Percentiles rank a stretch among this genome's conserved stretches.
These are phyloP conservation scores for Strombidium stylifer DNA, from an alignment of 73 alveolate species.

Conservation along the genomic window DNA sequence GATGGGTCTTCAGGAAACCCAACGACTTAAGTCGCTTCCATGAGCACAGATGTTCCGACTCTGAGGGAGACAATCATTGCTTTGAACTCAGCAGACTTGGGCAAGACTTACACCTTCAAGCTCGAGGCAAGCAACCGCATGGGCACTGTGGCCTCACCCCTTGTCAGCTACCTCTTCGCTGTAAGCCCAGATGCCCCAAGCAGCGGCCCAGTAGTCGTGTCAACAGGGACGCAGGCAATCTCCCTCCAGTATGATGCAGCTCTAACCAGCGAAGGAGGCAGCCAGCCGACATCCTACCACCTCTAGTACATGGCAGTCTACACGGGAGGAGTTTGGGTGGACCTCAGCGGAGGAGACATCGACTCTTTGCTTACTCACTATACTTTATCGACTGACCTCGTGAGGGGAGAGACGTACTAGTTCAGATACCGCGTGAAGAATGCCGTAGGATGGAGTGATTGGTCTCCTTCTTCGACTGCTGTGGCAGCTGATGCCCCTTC, in stretches of 20 bases:
- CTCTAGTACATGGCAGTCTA: slow-evolving; percentile 11
- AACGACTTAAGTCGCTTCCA: slow-evolving; percentile 28
- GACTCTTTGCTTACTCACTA: not conserved
- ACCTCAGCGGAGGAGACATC: not conserved
- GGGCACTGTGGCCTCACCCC: not conserved
- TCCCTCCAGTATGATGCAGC: not conserved
- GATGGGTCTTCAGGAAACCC: slow-evolving; percentile 39
- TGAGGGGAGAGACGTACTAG: slow-evolving; percentile 14
- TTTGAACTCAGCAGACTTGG: not conserved
- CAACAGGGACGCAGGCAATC: not conserved
- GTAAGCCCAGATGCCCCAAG: not conserved
- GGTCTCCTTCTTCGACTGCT: not conserved
- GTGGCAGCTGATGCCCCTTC: slow-evolving; percentile 12
- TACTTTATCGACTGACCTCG: not conserved
- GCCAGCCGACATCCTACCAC: slow-evolving; percentile 4
- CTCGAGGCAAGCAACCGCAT: not conserved
- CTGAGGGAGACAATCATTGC: slow-evolving; percentile 9
- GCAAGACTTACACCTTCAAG: not conserved
- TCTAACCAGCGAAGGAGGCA: slow-evolving; percentile 13
- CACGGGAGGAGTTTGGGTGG: slow-evolving; percentile 15
- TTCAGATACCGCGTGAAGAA: slow-evolving; percentile 42
- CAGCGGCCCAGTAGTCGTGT: slow-evolving; percentile 1
- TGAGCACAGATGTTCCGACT: not conserved
- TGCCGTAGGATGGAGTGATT: slow-evolving; percentile 35
- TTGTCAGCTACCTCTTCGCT: not conserved